Evolutionary conservation across 805 yeast genomes (phyloP).

Genomic region (Suhomyces emberorum): DNA sequence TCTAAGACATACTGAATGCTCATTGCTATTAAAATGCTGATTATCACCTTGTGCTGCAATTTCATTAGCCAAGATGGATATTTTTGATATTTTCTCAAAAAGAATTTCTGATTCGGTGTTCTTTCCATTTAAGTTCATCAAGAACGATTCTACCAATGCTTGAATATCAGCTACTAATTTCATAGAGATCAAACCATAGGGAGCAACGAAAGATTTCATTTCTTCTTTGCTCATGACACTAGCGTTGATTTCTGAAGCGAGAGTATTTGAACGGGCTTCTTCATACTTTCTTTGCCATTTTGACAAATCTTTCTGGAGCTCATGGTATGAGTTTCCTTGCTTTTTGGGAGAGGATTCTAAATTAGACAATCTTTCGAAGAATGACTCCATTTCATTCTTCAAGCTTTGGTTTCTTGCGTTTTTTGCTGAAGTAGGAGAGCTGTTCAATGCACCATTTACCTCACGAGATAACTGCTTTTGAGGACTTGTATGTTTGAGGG

Average conservation of each 20-base stretch:
- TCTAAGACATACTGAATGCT: constrained; percentile 49
- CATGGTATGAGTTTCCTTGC: constrained; percentile 10
- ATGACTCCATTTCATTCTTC: constrained; percentile 19
- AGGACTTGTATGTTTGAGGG: constrained; percentile 24
- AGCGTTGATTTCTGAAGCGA: constrained; percentile 18
- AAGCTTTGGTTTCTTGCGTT: not conserved
- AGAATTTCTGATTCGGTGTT: constrained; percentile 34
- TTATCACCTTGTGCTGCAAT: constrained; percentile 33
- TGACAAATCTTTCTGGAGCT: constrained; percentile 29
- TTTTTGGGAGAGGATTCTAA: constrained; percentile 17
- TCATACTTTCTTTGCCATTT: constrained; percentile 53
- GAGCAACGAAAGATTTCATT: constrained; percentile 26
- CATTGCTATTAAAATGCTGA: constrained; percentile 23
- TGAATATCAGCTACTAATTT: constrained; percentile 45
- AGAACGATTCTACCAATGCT: constrained; percentile 46
- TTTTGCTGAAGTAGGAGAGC: not conserved
- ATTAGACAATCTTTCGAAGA: constrained; percentile 27
- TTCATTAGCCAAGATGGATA: constrained; percentile 46
- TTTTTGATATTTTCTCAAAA: constrained; percentile 50
- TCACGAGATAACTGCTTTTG: not conserved
- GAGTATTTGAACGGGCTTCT: constrained; percentile 39
- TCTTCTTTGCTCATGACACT: constrained; percentile 18
- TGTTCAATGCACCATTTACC: not conserved
- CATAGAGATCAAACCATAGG: constrained; percentile 47
- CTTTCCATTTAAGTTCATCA: constrained; percentile 28